Evolutionary conservation across 495 filamentous ascomycete genomes (phyloP), one percentile per base, ranked within the genome.

Genomic region (Penicillium daleae): DNA sequence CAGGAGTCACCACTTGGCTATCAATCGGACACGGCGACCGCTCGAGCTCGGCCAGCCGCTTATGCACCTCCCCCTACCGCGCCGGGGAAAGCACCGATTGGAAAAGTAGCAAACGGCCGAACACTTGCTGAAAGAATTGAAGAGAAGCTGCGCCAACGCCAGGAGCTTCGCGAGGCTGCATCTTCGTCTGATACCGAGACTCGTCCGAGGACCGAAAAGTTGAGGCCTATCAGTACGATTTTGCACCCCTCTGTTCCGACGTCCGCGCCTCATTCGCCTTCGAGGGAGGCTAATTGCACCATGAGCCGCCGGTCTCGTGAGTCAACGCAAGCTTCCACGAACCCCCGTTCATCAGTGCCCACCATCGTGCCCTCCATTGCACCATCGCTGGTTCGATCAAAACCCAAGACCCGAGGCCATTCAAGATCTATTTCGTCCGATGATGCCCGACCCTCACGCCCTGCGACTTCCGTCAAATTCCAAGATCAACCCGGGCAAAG

Each of bases 41-140:
- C 56, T 17, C 60, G 62, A 12, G 57, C 51, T 19, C 70, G 53
- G 32, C 50, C 33, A 51, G 60, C 40, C n/a, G 58, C 52, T 9
- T 42, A 57, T 22, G 40, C 32, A 26, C 52, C 64, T 26, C 19
- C 33, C 12, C 15, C 61, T 24, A 21, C 24, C 3, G 46, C 12
- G 13, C 55, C 62, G 10, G 52, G 35, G 17, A 60, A 52, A 5
- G 8, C 39, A 24, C 19, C 61, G 17, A 9, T 27, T 44, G 56
- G 51, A 48, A 55, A 56, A 39, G 27, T 29, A 4, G 66, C 22
- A n/a, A 31, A 31, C 54, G 58, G 52, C 19, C 68, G 63, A 6
- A 75, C 73, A 8, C 64, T 79, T 24, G 75, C 77, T 1, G 73
- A 77, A 33, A 66, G 73, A 35, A 51, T 79, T 9, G 77, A 79